Percentiles rank a stretch among this genome's conserved stretches.
These are phyloP conservation scores for Pholiota microspora DNA, from an alignment of 768 basidiomycete genomes.

Conservation along the genomic window DNA sequence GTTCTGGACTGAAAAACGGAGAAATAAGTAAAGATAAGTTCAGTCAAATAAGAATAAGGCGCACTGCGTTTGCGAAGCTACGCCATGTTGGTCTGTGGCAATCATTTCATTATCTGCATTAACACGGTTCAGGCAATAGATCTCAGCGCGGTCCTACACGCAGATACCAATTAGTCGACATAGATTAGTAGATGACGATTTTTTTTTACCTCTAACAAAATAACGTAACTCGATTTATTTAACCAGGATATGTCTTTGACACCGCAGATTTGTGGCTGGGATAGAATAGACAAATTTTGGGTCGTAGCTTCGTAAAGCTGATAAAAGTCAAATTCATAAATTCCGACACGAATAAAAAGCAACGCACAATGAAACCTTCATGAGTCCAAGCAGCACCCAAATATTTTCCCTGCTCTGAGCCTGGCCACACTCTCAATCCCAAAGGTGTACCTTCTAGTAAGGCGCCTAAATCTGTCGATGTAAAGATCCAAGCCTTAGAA, in stretches of 20 bases:
- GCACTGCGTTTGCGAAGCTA: constrained; percentile 11
- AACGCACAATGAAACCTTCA: constrained; percentile 36
- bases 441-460: constrained; percentile 18
- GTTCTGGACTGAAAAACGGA: constrained; percentile 18
- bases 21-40: background rate
- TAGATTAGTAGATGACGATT: background rate
- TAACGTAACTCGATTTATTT: constrained; percentile 34
- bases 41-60: too few species aligned
- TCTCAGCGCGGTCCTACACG: constrained; percentile 37
- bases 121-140: constrained; percentile 31
- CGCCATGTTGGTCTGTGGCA: background rate
- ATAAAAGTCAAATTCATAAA: background rate
- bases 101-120: constrained; percentile 34
- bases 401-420: constrained; percentile 25
- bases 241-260: constrained; percentile 38
- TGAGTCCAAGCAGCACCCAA: constrained; percentile 49
- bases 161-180: background rate
- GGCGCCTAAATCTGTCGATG: constrained; percentile 20
- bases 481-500: constrained; percentile 18
- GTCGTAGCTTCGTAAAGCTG: constrained; percentile 40
- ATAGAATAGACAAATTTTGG: constrained; percentile 27
- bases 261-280: constrained; percentile 19
- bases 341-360: background rate
- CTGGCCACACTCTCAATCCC: constrained; percentile 22
- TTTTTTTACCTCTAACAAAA: constrained; percentile 35